phyloP scores from a whole-genome alignment of 2,329 filamentous ascomycete genomes.

The Venturia aucupariae region DNA sequence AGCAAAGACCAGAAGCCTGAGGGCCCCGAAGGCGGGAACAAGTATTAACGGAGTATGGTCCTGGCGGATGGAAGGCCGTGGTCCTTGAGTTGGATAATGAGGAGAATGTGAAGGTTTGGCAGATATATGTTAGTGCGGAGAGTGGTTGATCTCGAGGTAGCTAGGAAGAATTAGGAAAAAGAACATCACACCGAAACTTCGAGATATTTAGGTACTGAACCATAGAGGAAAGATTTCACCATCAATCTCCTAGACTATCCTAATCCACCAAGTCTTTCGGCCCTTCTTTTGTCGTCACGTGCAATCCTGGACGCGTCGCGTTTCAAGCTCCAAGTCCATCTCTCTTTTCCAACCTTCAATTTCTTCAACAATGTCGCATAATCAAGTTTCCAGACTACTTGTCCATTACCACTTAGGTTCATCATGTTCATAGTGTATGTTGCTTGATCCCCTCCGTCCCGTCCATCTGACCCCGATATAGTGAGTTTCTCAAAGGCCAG shows the following conservation, averaged over 20 bases:
- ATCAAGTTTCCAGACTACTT: neutral
- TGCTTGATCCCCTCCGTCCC: neutral
- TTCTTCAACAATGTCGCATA: neutral
- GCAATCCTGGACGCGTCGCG: neutral
- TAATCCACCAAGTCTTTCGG: neutral
- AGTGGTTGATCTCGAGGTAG: neutral
- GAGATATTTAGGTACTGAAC: no score
- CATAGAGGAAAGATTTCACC: no score
- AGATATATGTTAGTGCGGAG: neutral
- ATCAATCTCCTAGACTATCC: neutral
- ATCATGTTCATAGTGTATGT: neutral
- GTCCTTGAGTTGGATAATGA: neutral
- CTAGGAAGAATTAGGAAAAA: no score
- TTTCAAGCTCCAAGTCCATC: neutral
- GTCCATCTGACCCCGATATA: neutral
- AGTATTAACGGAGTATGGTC: neutral
- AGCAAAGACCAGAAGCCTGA: neutral
- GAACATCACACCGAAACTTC: no score
- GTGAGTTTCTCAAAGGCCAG: neutral
- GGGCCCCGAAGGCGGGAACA: neutral
- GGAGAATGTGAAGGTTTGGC: neutral
- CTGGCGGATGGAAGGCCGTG: neutral
- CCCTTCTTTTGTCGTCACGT: neutral
- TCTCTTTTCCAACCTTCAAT: neutral
- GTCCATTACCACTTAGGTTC: neutral